phyloP scores from a whole-genome alignment of 176 grass and related monocot species.

The Carex littledalei region DNA sequence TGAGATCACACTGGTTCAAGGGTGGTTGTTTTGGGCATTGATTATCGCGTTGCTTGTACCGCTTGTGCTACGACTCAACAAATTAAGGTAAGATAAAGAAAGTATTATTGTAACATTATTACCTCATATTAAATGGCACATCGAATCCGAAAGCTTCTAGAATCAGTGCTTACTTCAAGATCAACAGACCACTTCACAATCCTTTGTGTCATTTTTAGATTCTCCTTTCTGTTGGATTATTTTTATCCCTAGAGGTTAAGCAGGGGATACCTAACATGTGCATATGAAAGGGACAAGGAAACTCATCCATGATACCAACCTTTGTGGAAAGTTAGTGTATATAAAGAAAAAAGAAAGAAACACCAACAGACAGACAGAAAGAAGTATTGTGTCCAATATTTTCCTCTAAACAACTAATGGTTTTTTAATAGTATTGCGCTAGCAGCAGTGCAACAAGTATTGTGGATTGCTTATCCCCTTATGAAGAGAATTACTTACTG shows the following conservation, averaged over 20 bases:
- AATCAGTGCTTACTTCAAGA: too few relatives aligned
- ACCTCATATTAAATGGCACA: background rate
- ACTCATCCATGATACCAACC: background rate
- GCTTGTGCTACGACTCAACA: background rate
- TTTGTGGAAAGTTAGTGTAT: background rate
- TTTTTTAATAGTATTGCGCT: background rate
- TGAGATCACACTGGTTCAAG: background rate
- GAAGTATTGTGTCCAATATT: too few relatives aligned
- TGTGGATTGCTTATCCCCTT: constrained; percentile 33
- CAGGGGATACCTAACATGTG: background rate
- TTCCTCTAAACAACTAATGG: background rate
- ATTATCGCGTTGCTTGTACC: background rate
- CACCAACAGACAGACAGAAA: too few relatives aligned
- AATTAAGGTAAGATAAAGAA: background rate
- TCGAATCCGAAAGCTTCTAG: background rate
- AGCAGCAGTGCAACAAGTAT: background rate
- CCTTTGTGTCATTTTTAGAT: background rate
- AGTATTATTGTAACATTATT: background rate
- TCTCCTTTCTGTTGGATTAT: background rate
- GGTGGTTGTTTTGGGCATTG: constrained; percentile 9
- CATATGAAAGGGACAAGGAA: background rate
- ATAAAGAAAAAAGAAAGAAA: background rate
- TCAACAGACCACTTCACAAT: too few relatives aligned
- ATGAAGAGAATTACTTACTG: constrained; percentile 50
- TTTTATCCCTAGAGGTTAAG: background rate